A percentile compares a stretch with the other conserved stretches of the same genome.
Evolutionary conservation across 202 grass and related monocot species (phyloP).

Genomic region (Sporobolus alterniflorus): DNA sequence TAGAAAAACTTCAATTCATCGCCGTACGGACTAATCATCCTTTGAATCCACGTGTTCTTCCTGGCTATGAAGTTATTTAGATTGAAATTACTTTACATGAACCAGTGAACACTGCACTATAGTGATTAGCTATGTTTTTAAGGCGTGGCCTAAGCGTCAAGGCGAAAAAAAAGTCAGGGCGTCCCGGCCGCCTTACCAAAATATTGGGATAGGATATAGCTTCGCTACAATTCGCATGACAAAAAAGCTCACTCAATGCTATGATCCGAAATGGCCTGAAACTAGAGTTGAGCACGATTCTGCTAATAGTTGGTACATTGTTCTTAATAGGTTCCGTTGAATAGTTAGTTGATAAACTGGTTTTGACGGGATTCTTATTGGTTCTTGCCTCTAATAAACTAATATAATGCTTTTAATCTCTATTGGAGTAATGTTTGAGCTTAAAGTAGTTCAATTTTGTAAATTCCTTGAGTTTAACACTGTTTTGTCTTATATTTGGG

Average conservation of each 20-base stretch:
- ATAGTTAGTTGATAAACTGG: background rate
- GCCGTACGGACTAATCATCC: background rate
- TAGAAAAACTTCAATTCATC: background rate
- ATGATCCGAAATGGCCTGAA: background rate
- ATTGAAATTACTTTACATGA: background rate
- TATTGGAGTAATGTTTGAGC: background rate
- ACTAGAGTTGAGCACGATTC: background rate
- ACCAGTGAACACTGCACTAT: background rate
- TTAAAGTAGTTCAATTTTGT: background rate
- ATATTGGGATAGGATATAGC: background rate
- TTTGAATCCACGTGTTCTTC: background rate
- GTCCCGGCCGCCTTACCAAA: no score
- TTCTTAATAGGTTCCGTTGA: background rate
- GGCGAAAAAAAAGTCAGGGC: no score
- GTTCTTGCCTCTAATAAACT: background rate
- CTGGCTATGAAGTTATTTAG: background rate
- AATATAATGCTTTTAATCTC: background rate
- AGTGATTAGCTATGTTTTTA: no score
- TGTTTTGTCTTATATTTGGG: background rate
- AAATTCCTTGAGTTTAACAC: background rate
- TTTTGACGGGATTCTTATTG: background rate
- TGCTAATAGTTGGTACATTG: background rate
- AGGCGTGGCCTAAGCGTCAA: no score
- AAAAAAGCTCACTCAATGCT: background rate
- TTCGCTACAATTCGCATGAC: background rate